Percentiles rank a stretch among this genome's conserved stretches.
These are phyloP conservation scores for Strobilomyces echinocephalus DNA, from an alignment of 768 basidiomycete species.

Conservation along the genomic window DNA sequence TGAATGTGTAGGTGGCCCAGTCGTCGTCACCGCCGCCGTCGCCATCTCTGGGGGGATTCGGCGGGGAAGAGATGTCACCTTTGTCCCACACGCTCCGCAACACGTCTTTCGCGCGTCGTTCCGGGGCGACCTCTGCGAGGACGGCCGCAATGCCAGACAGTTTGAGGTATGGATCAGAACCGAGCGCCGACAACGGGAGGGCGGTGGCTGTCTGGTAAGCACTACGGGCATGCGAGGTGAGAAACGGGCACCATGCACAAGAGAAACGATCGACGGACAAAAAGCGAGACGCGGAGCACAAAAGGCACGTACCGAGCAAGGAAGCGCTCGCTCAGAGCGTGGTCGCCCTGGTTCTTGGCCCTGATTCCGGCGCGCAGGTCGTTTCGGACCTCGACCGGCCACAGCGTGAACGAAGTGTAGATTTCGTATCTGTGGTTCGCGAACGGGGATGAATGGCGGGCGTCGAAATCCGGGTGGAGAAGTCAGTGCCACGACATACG, in stretches of 20 bases:
- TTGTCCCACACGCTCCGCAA: conserved; percentile 23
- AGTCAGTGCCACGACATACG: neutral
- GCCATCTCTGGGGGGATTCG: neutral
- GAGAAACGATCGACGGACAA: neutral
- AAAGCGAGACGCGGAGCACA: no score
- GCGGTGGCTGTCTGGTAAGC: conserved; percentile 52
- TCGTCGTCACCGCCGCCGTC: neutral
- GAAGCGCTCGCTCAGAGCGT: conserved; percentile 46
- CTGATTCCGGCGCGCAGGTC: conserved; percentile 64
- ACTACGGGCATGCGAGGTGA: conserved; percentile 25
- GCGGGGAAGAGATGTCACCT: neutral
- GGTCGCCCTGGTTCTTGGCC: conserved; percentile 56
- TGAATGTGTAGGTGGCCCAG: conserved; percentile 27
- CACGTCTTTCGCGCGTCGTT: conserved; percentile 23
- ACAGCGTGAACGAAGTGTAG: conserved; percentile 54
- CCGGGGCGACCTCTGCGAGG: conserved; percentile 47
- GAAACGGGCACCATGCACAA: neutral
- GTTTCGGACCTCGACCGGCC: conserved; percentile 41
- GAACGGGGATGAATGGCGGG: neutral
- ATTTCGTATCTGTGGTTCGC: conserved; percentile 44
- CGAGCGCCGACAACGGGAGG: conserved; percentile 36
- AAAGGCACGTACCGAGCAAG: conserved; percentile 44
- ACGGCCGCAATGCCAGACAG: conserved; percentile 61
- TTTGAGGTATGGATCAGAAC: conserved; percentile 55
- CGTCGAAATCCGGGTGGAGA: neutral